Evolutionary conservation across 768 basidiomycete species (phyloP), one percentile per base, ranked within the genome.

Genomic region (Wakefieldia striispora): DNA sequence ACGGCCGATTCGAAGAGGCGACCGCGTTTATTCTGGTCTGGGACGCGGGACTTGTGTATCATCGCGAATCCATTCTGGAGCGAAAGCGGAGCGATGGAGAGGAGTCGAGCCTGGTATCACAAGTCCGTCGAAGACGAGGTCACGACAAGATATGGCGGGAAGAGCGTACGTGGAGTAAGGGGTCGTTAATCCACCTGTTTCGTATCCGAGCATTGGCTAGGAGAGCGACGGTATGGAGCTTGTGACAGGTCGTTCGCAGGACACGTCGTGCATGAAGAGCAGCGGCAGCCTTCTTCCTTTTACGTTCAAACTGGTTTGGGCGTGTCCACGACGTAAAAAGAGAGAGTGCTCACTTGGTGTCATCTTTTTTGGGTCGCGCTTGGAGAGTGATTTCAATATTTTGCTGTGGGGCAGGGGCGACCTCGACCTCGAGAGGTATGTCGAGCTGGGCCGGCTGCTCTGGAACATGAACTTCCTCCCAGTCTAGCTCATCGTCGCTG

Each of bases 1-100:
- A 97, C 72, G 4, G 92, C 88, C 13, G 77, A 75, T 69, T 97
- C 92, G 63, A 98, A 99, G 56, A 94, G 77, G 7, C 90, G 83
- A 1, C 91, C 91, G 10, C 97, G 85, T 59, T 84, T 83, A 45
- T 81, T 79, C 13, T 80, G 76, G 53, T 97, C 91, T 1, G 95
- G 92, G 19, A 90, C 70, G 49, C 82, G 78, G 35, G 88, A 81
- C 66, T 90, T 85, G 72, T 88, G 82, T 66, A 94, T 93, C 67
- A 81, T 76, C 11, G 78, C 75, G 68, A 99, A 94, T 10, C 86
- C 77, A 45, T 84, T 84, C 65, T 95, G 91, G 10, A 95, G 72
- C 16, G 79, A 60, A 21, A 94, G 74, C 1, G 97, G 97, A 0
- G 88, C 83, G 36, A 94, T 66, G 8, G 95, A 97, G 45, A 98